phyloP scores from a whole-genome alignment of 2,329 filamentous ascomycete genomes.

The Ophiostoma australiae region DNA sequence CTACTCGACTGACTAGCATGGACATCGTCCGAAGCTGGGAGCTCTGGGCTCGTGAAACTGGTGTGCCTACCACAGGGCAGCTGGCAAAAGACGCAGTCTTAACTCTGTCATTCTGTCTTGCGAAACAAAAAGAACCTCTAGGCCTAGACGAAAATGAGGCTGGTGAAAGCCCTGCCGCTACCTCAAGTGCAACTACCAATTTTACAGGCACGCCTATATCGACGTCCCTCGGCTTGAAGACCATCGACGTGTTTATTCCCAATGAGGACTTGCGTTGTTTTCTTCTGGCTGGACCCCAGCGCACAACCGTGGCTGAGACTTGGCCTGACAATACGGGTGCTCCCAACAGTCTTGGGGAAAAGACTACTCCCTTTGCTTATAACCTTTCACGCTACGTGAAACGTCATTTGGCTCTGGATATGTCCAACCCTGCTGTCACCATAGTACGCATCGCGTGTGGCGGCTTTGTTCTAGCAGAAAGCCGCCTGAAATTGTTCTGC shows the following conservation, averaged over 20 bases:
- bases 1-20: constrained; percentile 47
- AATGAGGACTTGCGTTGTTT: constrained; percentile 46
- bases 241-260: constrained; percentile 50
- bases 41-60: constrained; percentile 43
- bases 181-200: neutral
- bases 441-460: constrained; percentile 52
- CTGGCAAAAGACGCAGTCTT: constrained; percentile 46
- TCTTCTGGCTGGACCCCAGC: constrained; percentile 37
- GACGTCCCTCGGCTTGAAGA: constrained; percentile 35
- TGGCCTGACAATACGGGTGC: neutral
- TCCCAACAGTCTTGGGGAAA: neutral
- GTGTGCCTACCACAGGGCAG: constrained; percentile 34
- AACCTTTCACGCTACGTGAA: constrained; percentile 48
- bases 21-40: constrained; percentile 50
- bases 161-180: neutral
- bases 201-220: neutral
- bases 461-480: constrained; percentile 52
- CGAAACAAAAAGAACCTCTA: neutral
- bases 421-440: constrained; percentile 52
- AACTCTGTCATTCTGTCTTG: constrained; percentile 43
- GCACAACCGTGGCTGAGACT: constrained; percentile 18
- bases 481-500: constrained; percentile 46
- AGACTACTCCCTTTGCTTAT: constrained; percentile 43
- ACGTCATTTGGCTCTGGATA: constrained; percentile 50
- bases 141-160: neutral